These are phyloP conservation scores for Psilocybe mexicana DNA, from an alignment of 1,284 basidiomycete species.

Conservation along the genomic window DNA sequence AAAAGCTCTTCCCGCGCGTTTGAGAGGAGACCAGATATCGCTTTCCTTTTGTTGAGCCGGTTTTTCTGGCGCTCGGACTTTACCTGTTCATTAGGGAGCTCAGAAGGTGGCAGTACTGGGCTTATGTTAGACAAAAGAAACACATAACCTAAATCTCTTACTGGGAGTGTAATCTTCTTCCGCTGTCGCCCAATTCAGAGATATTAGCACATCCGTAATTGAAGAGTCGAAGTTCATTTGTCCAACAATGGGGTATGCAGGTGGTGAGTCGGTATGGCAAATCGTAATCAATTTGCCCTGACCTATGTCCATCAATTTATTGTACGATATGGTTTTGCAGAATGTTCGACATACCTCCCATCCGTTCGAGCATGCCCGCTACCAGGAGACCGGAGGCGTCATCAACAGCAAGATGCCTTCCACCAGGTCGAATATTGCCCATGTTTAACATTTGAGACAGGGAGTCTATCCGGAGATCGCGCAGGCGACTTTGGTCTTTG, in stretches of 20 bases:
- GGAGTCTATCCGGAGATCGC: slow-evolving; percentile 86
- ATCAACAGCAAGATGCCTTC: slow-evolving; percentile 88
- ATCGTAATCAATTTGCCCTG: slow-evolving; percentile 83
- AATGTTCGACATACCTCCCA: slow-evolving; percentile 65
- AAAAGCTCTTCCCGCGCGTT: slow-evolving; percentile 82
- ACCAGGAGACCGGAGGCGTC: slow-evolving; percentile 92
- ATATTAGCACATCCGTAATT: slow-evolving; percentile 57
- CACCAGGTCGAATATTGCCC: slow-evolving; percentile 84
- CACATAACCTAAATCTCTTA: slow-evolving; percentile 29
- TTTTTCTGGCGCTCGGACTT: slow-evolving; percentile 70
- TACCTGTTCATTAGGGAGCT: slow-evolving; percentile 53
- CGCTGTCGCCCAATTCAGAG: slow-evolving; percentile 91
- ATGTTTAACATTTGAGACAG: slow-evolving; percentile 87
- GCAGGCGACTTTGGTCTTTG: slow-evolving; percentile 79
- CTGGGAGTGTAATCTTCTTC: slow-evolving; percentile 76
- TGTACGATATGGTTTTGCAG: neutral
- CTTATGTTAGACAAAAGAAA: neutral
- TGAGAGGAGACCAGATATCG: slow-evolving; percentile 56
- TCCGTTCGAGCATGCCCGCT: slow-evolving; percentile 80
- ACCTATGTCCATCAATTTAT: slow-evolving; percentile 41
- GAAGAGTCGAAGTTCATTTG: slow-evolving; percentile 86
- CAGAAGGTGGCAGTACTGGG: slow-evolving; percentile 57
- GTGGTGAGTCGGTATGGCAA: slow-evolving; percentile 91
- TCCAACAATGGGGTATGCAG: slow-evolving; percentile 83
- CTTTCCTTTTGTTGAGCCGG: slow-evolving; percentile 73